Conservation (phyloP, 2,329 filamentous ascomycete genomes). For the Chalaropsis thielavioides region DNA sequence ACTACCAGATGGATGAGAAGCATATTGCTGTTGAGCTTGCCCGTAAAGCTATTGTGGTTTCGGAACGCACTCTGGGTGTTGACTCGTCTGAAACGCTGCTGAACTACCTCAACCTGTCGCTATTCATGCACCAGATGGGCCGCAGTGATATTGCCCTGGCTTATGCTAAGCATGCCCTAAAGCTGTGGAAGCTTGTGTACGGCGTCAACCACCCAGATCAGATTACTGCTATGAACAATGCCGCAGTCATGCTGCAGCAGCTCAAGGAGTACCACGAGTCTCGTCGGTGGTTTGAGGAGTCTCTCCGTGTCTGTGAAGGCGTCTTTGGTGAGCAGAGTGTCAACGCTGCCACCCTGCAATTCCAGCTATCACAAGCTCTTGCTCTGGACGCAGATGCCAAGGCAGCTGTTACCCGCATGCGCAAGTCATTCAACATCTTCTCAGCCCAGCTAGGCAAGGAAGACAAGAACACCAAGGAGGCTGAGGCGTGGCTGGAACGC, state of each 20-base stretch:
- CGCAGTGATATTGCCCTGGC: slow-evolving; percentile 78
- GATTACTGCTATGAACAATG: slow-evolving; percentile 97
- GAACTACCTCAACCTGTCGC: slow-evolving; percentile 85
- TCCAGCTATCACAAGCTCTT: slow-evolving; percentile 91
- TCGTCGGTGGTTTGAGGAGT: slow-evolving; percentile 90
- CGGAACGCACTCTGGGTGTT: slow-evolving; percentile 83
- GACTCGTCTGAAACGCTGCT: slow-evolving; percentile 89
- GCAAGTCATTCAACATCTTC: slow-evolving; percentile 94
- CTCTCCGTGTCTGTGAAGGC: slow-evolving; percentile 73
- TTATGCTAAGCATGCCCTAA: slow-evolving; percentile 83
- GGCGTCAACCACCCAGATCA: slow-evolving; percentile 88
- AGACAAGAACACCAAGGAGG: slow-evolving; percentile 96
- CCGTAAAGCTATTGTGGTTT: slow-evolving; percentile 90
- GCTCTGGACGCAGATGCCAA: slow-evolving; percentile 94
- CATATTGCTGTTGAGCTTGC: slow-evolving; percentile 87
- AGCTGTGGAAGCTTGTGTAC: slow-evolving; percentile 95
- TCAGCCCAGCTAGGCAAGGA: slow-evolving; percentile 69
- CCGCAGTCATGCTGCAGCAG: slow-evolving; percentile 93
- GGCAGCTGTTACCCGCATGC: slow-evolving; percentile 81
- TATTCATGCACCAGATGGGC: slow-evolving; percentile 85
- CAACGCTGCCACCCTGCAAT: slow-evolving; percentile 85
- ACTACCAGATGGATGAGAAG: slow-evolving; percentile 97
- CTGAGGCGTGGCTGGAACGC: slow-evolving; percentile 90
- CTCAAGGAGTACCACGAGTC: slow-evolving; percentile 92
- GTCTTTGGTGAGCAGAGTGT: slow-evolving; percentile 82